Evolutionary conservation across 495 filamentous ascomycete genomes (phyloP), one percentile per base, ranked within the genome.

Genomic region (Aspergillus sparsus): DNA sequence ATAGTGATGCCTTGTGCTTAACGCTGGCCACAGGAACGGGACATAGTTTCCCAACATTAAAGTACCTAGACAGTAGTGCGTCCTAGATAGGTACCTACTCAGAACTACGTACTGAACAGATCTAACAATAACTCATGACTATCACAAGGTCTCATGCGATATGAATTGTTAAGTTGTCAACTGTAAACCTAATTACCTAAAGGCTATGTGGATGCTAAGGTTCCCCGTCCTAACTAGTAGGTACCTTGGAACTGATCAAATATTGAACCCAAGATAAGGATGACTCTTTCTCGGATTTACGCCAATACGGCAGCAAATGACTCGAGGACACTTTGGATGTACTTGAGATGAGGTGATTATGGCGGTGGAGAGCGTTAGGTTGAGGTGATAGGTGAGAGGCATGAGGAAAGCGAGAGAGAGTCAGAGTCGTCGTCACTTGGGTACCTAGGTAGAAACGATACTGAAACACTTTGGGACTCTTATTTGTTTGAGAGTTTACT

Each of bases 341-440:
- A 49, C 15, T 46, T 13, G 39, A 42, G 39, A 13, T 15, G 39
- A 42, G n/a, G 16, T 21, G 44, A 10, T 18, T 21, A 15, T 18
- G n/a, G 27, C 15, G 44, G 9, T 42, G 6, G n/a, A 21, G 15
- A 18, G 16, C 44, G 44, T 16, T 21, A n/a, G 21, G 21, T 27
- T 27, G 21, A 27, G 21, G 21, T 27, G 21, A 27, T 27, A 27
- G 21, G 21, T n/a, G n/a, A 13, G 37, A 41, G 44, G 44, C 44
- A 46, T 18, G 44, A 46, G 44, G 44, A 5, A 0, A n/a, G n/a
- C n/a, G n/a, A n/a, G n/a, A n/a, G n/a, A 15, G 44, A 50, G 18
- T 33, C 27, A 9, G 36, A 31, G 57, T 60, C 57, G 47, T 58
- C 56, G 52, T 52, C 37, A 49, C 58, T 54, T 31, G 6, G 46